phyloP scores from a whole-genome alignment of 768 basidiomycete genomes.

The Hydnomerulius pinastri region DNA sequence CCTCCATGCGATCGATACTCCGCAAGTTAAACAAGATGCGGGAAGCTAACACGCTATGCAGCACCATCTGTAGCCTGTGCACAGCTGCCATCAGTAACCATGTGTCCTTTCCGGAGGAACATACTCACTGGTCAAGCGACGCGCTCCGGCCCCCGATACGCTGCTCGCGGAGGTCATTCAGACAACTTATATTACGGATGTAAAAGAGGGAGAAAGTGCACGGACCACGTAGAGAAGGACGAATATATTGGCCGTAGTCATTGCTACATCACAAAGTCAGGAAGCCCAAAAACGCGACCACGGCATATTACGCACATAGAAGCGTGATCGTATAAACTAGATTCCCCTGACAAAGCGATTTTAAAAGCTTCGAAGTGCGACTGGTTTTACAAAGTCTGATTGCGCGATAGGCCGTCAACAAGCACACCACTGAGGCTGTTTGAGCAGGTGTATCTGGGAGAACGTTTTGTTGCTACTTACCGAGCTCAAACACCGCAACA shows the following conservation, averaged over 20 bases:
- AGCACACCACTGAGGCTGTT: background rate
- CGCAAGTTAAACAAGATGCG: slow-evolving; percentile 2
- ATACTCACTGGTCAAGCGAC: background rate
- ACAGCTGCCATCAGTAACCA: background rate
- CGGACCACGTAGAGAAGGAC: background rate
- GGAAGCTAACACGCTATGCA: background rate
- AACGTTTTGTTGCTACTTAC: background rate
- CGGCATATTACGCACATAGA: no score
- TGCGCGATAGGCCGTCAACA: background rate
- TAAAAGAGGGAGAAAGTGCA: background rate
- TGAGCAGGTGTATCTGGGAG: no score
- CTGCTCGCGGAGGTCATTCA: background rate
- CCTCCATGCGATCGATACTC: background rate
- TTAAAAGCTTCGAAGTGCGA: background rate
- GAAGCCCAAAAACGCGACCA: background rate
- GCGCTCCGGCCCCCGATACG: background rate
- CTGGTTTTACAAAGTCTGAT: background rate
- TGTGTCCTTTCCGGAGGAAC: background rate
- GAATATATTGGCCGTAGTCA: background rate
- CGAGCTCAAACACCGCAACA: background rate
- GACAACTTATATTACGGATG: background rate
- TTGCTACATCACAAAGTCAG: background rate
- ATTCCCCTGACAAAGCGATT: slow-evolving; percentile 1
- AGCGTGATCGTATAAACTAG: background rate
- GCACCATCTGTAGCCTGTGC: background rate